Percentiles rank a stretch among this genome's conserved stretches.
phyloP scores from a whole-genome alignment of 2,329 filamentous ascomycete genomes.

The Aspergillus melleus region DNA sequence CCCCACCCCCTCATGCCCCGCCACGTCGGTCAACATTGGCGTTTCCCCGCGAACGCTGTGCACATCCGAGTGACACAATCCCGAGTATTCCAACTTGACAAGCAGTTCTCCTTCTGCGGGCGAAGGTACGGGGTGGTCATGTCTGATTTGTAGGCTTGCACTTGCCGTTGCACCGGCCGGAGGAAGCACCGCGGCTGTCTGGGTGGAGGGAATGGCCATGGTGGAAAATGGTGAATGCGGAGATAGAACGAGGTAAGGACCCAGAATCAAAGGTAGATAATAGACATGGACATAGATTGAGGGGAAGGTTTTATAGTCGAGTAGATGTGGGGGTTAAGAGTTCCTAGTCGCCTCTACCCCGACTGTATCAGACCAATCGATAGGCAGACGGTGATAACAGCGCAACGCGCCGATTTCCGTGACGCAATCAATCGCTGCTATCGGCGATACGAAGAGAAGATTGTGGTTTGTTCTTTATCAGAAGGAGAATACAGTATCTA shows the following conservation, averaged over 20 bases:
- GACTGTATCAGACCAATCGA: background rate
- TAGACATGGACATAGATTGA: background rate
- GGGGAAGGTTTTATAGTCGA: background rate
- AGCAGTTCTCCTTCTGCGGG: conserved; percentile 45
- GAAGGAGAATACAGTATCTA: too few species aligned
- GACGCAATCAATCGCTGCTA: background rate
- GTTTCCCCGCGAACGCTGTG: conserved; percentile 46
- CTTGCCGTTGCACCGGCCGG: conserved; percentile 19
- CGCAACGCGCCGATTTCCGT: background rate
- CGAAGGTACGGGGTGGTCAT: conserved; percentile 34
- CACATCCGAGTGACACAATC: conserved; percentile 51
- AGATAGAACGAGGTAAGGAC: background rate
- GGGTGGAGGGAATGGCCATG: conserved; percentile 23
- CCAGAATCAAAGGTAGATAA: background rate
- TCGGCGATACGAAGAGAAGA: background rate
- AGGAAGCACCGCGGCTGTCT: conserved; percentile 34
- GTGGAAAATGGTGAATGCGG: background rate
- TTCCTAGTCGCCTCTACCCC: too few species aligned
- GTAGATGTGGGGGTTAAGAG: too few species aligned
- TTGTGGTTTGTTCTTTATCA: too few species aligned
- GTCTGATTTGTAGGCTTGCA: conserved; percentile 25
- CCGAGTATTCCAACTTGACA: conserved; percentile 49
- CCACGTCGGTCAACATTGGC: conserved; percentile 46
- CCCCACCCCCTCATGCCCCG: conserved; percentile 50
- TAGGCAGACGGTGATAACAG: background rate